These are phyloP conservation scores for Viola pubescens DNA, from an alignment of 441 rosid genomes.

Conservation along the genomic window DNA sequence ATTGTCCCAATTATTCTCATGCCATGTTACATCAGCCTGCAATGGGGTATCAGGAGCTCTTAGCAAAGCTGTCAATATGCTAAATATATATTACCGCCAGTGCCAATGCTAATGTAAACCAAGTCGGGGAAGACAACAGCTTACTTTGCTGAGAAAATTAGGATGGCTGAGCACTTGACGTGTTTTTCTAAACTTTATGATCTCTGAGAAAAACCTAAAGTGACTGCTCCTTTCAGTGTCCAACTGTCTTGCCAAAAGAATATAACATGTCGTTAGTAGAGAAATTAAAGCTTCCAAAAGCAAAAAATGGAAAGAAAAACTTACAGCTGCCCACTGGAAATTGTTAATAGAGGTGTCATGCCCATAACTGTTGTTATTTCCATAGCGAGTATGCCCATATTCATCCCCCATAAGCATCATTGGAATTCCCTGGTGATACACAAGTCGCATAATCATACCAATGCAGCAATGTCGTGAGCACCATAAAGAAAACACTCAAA, in stretches of 20 bases:
- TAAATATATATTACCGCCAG: background rate
- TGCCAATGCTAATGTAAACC: background rate
- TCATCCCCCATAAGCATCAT: conserved; percentile 99
- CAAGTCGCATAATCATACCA: conserved; percentile 12
- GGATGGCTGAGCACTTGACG: conserved; percentile 44
- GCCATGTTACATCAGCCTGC: conserved; percentile 85
- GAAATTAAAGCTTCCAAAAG: conserved; percentile 4
- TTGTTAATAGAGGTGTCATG: conserved; percentile 78
- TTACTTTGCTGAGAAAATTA: conserved; percentile 62
- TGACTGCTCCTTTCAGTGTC: conserved; percentile 41
- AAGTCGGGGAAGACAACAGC: conserved; percentile 6
- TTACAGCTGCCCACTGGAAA: conserved; percentile 78
- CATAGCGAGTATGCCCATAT: conserved; percentile 81
- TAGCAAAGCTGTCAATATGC: background rate
- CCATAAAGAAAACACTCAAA: background rate
- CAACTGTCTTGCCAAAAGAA: conserved; percentile 36
- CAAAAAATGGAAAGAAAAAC: conserved; percentile 4
- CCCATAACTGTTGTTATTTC: conserved; percentile 96
- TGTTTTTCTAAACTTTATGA: conserved; percentile 51
- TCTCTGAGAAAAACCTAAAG: conserved; percentile 84
- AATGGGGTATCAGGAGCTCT: conserved; percentile 15
- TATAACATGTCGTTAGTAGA: conserved; percentile 9
- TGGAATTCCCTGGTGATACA: conserved; percentile 63
- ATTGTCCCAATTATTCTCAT: conserved; percentile 85
- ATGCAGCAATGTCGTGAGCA: background rate